Evolutionary conservation across 345 rosid species (phyloP).

Genomic region (Gossypium australe): DNA sequence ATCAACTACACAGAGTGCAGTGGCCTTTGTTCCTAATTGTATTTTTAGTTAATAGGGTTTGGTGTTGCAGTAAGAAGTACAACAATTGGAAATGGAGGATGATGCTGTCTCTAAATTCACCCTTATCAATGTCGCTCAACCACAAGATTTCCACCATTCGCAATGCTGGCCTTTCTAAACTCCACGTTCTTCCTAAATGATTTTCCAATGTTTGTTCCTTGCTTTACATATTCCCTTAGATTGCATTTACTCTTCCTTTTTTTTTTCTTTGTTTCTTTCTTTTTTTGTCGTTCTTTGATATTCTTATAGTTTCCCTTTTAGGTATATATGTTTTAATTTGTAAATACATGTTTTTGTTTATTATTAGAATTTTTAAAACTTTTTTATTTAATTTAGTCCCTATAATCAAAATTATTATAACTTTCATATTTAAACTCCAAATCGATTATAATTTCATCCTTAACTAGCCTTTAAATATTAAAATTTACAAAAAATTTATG

Average conservation of each 20-base stretch:
- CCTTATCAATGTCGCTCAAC: slow-evolving; percentile 32
- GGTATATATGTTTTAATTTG: too few species aligned
- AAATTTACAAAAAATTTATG: too few species aligned
- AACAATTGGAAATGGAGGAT: slow-evolving; percentile 25
- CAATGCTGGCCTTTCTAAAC: slow-evolving; percentile 60
- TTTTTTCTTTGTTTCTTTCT: background rate
- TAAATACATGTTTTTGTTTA: too few species aligned
- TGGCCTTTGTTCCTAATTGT: background rate
- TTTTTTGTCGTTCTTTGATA: too few species aligned
- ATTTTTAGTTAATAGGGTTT: slow-evolving; percentile 15
- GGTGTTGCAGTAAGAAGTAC: background rate
- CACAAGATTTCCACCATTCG: slow-evolving; percentile 54
- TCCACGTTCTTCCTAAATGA: slow-evolving; percentile 44
- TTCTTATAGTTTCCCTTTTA: background rate
- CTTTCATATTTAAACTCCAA: too few species aligned
- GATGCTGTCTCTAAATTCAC: slow-evolving; percentile 29
- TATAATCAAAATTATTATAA: too few species aligned
- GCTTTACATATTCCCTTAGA: too few species aligned
- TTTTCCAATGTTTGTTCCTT: background rate
- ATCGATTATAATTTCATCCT: too few species aligned
- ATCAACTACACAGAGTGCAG: background rate
- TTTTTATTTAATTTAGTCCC: too few species aligned
- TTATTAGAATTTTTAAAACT: too few species aligned
- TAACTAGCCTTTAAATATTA: too few species aligned
- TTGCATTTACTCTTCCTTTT: background rate